Conservation (phyloP, 305 asterid species). For the Fraxinus albicans region DNA sequence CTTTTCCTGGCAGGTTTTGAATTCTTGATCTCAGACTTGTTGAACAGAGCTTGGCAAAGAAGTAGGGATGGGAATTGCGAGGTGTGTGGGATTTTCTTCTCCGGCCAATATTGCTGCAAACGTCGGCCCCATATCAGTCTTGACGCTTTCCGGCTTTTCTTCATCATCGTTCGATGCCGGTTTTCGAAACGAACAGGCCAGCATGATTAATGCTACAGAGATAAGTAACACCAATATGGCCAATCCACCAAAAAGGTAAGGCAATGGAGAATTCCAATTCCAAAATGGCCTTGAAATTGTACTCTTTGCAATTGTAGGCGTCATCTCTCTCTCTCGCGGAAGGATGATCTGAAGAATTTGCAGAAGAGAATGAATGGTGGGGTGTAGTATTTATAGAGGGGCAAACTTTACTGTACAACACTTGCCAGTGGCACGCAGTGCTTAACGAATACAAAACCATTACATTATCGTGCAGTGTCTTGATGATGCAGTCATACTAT, state of each 20-base stretch:
- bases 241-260: slow-evolving; percentile 64
- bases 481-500: not conserved
- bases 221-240: slow-evolving; percentile 50
- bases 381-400: slow-evolving; percentile 24
- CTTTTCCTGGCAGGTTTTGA: not conserved
- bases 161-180: slow-evolving; percentile 18
- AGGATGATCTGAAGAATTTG: not conserved
- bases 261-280: slow-evolving; percentile 78
- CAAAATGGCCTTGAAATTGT: slow-evolving; percentile 30
- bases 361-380: not conserved
- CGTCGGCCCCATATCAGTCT: slow-evolving; percentile 41
- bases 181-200: slow-evolving; percentile 57
- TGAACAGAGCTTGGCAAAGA: slow-evolving; percentile 13
- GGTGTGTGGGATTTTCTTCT: slow-evolving; percentile 60
- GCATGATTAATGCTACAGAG: slow-evolving; percentile 44
- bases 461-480: not conserved
- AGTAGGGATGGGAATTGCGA: slow-evolving; percentile 56
- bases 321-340: slow-evolving; percentile 22
- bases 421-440: not conserved
- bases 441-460: not conserved
- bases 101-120: slow-evolving; percentile 85
- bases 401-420: not conserved
- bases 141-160: slow-evolving; percentile 30
- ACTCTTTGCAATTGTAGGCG: slow-evolving; percentile 18
- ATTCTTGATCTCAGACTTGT: slow-evolving; percentile 19